Percentiles rank a stretch among this genome's conserved stretches.
These are phyloP conservation scores for Lasiodiplodia theobromae DNA, from an alignment of 2,329 filamentous ascomycete genomes.

Conservation along the genomic window DNA sequence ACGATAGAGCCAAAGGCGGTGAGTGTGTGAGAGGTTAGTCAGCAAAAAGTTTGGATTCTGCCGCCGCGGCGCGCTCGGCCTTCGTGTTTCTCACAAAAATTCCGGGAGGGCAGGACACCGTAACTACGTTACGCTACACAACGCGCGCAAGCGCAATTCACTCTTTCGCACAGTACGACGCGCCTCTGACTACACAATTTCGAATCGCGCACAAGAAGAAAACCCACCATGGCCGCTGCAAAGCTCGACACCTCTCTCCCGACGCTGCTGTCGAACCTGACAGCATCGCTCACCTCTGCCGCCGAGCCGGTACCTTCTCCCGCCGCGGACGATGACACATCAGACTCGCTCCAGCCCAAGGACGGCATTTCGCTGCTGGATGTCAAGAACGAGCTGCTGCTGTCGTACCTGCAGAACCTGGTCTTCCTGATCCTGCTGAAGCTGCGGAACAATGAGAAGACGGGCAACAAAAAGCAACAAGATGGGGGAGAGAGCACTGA, in stretches of 20 bases:
- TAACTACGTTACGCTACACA: neutral
- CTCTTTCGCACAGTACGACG: neutral
- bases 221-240: slow-evolving; percentile 31
- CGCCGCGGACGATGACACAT: neutral
- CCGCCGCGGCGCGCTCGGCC: neutral
- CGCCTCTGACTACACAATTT: neutral
- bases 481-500: slow-evolving; percentile 54
- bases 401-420: slow-evolving; percentile 94
- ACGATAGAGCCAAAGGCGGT: neutral
- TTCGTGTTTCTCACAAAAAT: neutral
- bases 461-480: slow-evolving; percentile 40
- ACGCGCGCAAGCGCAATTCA: neutral
- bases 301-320: slow-evolving; percentile 52
- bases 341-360: slow-evolving; percentile 66
- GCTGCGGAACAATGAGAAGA: slow-evolving; percentile 62
- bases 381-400: slow-evolving; percentile 94
- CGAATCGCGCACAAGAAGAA: neutral
- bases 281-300: slow-evolving; percentile 71
- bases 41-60: slow-evolving; percentile 7
- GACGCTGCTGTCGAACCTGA: slow-evolving; percentile 52
- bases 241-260: slow-evolving; percentile 45
- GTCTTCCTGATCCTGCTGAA: slow-evolving; percentile 87
- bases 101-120: too few species aligned
- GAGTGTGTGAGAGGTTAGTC: neutral
- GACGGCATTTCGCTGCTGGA: slow-evolving; percentile 95